A percentile compares a stretch with the other conserved stretches of the same genome.
These are phyloP conservation scores for Solanum bukasovii DNA, from an alignment of 257 asterid genomes.

Conservation along the genomic window DNA sequence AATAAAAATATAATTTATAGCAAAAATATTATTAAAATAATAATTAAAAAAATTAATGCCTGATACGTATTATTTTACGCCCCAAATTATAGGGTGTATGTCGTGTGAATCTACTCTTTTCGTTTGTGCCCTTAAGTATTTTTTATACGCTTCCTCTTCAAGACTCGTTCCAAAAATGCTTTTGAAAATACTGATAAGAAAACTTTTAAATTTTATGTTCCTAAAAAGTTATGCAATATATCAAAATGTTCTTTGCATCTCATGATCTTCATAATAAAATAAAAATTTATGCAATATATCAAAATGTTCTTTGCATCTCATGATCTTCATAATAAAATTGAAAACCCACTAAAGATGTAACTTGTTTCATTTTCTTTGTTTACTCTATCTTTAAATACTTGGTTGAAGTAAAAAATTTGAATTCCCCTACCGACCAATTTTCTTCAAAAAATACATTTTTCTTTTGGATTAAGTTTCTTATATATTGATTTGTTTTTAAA, in stretches of 20 bases:
- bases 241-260: neutral
- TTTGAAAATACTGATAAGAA: neutral
- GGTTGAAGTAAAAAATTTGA: neutral
- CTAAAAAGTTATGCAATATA: neutral
- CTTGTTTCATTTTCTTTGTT: neutral
- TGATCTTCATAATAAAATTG: neutral
- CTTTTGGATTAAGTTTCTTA: neutral
- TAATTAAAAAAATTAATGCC: neutral
- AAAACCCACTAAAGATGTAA: neutral
- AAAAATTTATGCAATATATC: neutral
- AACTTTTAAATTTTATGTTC: neutral
- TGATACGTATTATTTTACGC: neutral
- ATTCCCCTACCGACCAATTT: neutral
- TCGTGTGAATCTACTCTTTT: neutral
- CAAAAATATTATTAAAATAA: neutral
- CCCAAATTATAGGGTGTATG: neutral
- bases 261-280: neutral
- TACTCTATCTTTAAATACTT: neutral
- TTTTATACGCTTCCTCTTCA: neutral
- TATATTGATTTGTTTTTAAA: neutral
- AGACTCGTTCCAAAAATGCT: neutral
- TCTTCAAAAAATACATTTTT: neutral
- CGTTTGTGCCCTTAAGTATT: neutral
- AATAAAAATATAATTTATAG: neutral
- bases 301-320: neutral